Evolutionary conservation across 1,284 basidiomycete genomes (phyloP).

Genomic region (Cryptococcus jaspeensis): DNA sequence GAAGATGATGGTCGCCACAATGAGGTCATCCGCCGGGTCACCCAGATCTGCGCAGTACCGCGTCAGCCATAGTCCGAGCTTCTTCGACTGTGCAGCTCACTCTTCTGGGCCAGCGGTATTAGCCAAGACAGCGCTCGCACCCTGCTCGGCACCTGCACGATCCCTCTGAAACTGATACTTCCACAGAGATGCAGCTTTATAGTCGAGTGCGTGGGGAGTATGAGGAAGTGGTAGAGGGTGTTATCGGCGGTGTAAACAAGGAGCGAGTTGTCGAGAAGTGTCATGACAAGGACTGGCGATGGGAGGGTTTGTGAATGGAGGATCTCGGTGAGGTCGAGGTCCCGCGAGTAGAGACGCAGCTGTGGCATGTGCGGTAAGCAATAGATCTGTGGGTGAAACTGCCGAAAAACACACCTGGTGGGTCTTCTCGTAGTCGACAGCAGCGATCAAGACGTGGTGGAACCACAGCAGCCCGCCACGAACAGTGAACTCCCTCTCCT

Average conservation of each 20-base stretch:
- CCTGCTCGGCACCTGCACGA: slow-evolving; percentile 78
- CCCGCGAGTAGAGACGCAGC: slow-evolving; percentile 94
- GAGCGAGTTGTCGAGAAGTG: slow-evolving; percentile 93
- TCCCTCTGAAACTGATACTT: slow-evolving; percentile 90
- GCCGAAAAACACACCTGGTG: slow-evolving; percentile 63
- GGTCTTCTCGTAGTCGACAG: slow-evolving; percentile 73
- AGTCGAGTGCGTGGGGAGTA: slow-evolving; percentile 77
- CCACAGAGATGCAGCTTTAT: slow-evolving; percentile 89
- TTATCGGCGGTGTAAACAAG: slow-evolving; percentile 97
- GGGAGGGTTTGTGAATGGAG: slow-evolving; percentile 78
- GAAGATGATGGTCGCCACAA: slow-evolving; percentile 93
- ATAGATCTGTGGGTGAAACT: neutral
- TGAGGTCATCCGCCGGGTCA: slow-evolving; percentile 88
- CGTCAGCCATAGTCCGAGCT: neutral
- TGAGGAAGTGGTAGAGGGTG: slow-evolving; percentile 87
- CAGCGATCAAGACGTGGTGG: slow-evolving; percentile 89
- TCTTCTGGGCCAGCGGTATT: slow-evolving; percentile 88
- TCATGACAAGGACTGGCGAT: slow-evolving; percentile 77
- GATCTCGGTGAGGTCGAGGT: slow-evolving; percentile 82
- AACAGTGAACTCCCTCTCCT: slow-evolving; percentile 86
- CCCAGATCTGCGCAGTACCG: slow-evolving; percentile 66
- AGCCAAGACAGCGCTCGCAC: slow-evolving; percentile 96
- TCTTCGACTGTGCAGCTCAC: slow-evolving; percentile 55
- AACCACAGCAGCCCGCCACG: slow-evolving; percentile 95
- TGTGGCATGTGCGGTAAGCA: slow-evolving; percentile 49